phyloP scores from a whole-genome alignment of 2,329 filamentous ascomycete genomes.

The Fusarium sp. region DNA sequence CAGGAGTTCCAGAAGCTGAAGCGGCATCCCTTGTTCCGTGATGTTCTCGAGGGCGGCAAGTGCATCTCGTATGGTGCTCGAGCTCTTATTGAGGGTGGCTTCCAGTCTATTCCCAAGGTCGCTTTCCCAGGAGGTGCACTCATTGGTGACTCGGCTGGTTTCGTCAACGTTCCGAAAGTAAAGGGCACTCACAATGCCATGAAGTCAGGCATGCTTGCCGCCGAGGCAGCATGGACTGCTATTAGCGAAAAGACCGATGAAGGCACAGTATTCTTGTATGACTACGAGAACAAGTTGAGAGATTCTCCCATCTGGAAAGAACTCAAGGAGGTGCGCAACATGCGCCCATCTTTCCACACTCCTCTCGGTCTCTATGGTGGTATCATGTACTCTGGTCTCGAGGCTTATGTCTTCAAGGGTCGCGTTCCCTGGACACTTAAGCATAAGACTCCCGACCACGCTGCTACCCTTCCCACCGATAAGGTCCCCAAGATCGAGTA shows the following conservation, averaged over 20 bases:
- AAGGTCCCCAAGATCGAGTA: constrained; percentile 91
- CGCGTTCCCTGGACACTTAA: constrained; percentile 91
- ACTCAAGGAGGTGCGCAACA: constrained; percentile 94
- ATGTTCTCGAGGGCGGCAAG: constrained; percentile 92
- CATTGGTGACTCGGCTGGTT: constrained; percentile 95
- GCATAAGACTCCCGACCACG: constrained; percentile 82
- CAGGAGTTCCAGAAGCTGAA: constrained; percentile 99
- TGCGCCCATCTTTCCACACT: constrained; percentile 93
- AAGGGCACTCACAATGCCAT: constrained; percentile 99
- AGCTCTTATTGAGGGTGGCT: constrained; percentile 92
- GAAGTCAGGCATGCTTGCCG: constrained; percentile 96
- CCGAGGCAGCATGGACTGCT: constrained; percentile 87
- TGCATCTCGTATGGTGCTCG: constrained; percentile 97
- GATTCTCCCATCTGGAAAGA: constrained; percentile 93
- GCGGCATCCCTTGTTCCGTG: constrained; percentile 90
- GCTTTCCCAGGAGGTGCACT: constrained; percentile 95
- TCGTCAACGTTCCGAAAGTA: constrained; percentile 97
- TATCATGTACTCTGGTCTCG: constrained; percentile 90
- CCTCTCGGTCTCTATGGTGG: constrained; percentile 90
- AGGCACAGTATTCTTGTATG: constrained; percentile 88
- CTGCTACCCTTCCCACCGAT: constrained; percentile 81
- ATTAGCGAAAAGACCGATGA: constrained; percentile 64
- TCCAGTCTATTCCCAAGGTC: constrained; percentile 97
- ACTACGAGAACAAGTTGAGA: constrained; percentile 91
- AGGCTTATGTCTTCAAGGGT: constrained; percentile 88